Evolutionary conservation across 2,329 filamentous ascomycete species (phyloP).

Genomic region (Alternaria metachromatica): DNA sequence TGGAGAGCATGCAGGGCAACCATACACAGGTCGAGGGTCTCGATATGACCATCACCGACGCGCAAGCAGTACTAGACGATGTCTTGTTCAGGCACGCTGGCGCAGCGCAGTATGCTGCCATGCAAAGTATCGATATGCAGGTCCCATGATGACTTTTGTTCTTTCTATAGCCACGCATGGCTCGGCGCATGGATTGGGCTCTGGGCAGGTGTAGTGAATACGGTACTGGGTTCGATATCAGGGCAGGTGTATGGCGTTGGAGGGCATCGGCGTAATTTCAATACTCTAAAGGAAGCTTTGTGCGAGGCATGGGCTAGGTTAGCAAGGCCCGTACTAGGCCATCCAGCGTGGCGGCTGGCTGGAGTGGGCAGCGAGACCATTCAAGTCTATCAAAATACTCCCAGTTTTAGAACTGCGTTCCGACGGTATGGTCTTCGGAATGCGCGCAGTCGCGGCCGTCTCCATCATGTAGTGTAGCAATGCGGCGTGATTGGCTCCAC

Average conservation of each 20-base stretch:
- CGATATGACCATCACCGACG: conserved; percentile 35
- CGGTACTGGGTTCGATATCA: conserved; percentile 24
- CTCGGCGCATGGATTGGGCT: conserved; percentile 22
- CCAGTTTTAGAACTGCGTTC: conserved; percentile 37
- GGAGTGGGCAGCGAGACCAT: conserved; percentile 1
- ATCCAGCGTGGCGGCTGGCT: conserved; percentile 8
- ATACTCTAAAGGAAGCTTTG: conserved; percentile 21
- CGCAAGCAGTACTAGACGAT: conserved; percentile 44
- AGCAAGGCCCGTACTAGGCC: not conserved
- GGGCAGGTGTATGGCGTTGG: conserved; percentile 21
- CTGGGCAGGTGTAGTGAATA: conserved; percentile 9
- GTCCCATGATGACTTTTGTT: conserved; percentile 21
- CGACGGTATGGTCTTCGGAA: conserved; percentile 40
- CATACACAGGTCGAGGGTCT: conserved; percentile 46
- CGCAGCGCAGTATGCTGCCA: conserved; percentile 39
- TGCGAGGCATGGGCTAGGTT: not conserved
- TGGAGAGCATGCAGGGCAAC: conserved; percentile 50
- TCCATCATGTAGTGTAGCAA: conserved; percentile 27
- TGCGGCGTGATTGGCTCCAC: conserved; percentile 27
- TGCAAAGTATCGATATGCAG: conserved; percentile 43
- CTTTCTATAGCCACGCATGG: conserved; percentile 27
- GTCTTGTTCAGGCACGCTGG: conserved; percentile 43
- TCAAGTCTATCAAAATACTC: not conserved
- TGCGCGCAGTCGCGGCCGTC: conserved; percentile 35
- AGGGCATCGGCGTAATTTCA: conserved; percentile 28